phyloP scores from a whole-genome alignment of 495 filamentous ascomycete species.

The Neurospora sp. region DNA sequence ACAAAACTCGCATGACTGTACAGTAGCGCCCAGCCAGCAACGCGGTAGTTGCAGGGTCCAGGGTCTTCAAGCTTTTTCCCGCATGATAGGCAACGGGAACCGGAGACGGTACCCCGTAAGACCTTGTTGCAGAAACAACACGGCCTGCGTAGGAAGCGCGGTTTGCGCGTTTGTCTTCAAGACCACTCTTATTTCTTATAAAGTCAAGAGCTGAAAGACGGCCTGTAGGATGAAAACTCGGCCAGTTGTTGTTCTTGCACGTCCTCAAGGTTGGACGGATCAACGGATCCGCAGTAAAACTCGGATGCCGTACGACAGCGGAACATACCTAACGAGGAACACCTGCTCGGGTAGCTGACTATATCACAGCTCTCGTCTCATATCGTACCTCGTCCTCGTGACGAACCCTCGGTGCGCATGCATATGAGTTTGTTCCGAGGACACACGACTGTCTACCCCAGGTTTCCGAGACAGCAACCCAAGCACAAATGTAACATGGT shows the following conservation, averaged over 20 bases:
- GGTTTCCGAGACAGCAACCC: not conserved
- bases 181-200: not conserved
- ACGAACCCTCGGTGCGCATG: not conserved
- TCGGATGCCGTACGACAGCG: not conserved
- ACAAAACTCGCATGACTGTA: not conserved
- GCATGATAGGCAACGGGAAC: not conserved
- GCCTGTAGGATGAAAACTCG: not conserved
- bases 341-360: not conserved
- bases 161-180: not conserved
- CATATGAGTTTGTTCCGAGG: not conserved
- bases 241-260: not conserved
- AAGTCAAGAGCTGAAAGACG: not conserved
- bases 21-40: not conserved
- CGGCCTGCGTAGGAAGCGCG: not conserved
- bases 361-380: not conserved
- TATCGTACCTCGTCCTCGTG: not conserved
- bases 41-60: not conserved
- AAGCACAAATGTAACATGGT: not conserved
- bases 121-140: not conserved
- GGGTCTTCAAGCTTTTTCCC: not conserved
- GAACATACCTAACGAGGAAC: not conserved
- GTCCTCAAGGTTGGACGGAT: not conserved
- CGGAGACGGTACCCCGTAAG: not conserved
- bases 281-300: not conserved
- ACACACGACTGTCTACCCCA: not conserved